These are phyloP conservation scores for Daldinia sp. DNA, from an alignment of 2,329 filamentous ascomycete genomes.

Conservation along the genomic window DNA sequence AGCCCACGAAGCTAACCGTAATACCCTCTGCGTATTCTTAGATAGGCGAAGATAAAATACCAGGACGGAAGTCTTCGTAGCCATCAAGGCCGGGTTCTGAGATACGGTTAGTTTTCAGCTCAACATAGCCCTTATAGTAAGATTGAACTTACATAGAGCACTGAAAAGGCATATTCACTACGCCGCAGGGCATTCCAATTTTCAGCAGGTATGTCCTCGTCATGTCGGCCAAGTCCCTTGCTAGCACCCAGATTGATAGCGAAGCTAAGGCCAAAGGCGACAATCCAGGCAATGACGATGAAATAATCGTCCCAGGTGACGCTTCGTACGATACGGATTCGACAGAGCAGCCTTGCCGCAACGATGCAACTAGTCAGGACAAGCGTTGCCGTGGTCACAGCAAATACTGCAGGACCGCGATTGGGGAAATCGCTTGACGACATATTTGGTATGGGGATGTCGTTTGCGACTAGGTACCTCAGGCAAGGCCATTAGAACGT, in stretches of 20 bases:
- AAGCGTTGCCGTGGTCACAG: conserved; percentile 74
- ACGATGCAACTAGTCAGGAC: conserved; percentile 78
- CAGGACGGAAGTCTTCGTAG: conserved; percentile 90
- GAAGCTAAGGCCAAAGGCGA: conserved; percentile 73
- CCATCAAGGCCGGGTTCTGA: conserved; percentile 88
- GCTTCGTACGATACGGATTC: conserved; percentile 75
- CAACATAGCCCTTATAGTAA: neutral
- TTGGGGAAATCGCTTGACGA: conserved; percentile 46
- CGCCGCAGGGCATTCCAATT: conserved; percentile 62
- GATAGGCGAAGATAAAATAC: conserved; percentile 88
- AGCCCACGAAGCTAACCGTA: conserved; percentile 82
- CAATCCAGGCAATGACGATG: conserved; percentile 79
- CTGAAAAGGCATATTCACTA: conserved; percentile 70
- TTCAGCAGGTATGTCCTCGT: conserved; percentile 63
- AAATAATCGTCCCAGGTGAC: conserved; percentile 81
- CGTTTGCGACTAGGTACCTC: conserved; percentile 37
- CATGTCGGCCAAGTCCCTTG: conserved; percentile 74
- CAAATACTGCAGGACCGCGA: conserved; percentile 69
- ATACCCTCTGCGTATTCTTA: conserved; percentile 76
- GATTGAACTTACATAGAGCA: conserved; percentile 62
- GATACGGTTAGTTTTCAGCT: conserved; percentile 29
- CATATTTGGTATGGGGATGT: conserved; percentile 37
- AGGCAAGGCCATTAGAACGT: conserved; percentile 42
- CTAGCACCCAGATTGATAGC: conserved; percentile 70
- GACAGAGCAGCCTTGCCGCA: conserved; percentile 74